Evolutionary conservation across 768 basidiomycete species (phyloP).

Genomic region (Boletus reticulatus): DNA sequence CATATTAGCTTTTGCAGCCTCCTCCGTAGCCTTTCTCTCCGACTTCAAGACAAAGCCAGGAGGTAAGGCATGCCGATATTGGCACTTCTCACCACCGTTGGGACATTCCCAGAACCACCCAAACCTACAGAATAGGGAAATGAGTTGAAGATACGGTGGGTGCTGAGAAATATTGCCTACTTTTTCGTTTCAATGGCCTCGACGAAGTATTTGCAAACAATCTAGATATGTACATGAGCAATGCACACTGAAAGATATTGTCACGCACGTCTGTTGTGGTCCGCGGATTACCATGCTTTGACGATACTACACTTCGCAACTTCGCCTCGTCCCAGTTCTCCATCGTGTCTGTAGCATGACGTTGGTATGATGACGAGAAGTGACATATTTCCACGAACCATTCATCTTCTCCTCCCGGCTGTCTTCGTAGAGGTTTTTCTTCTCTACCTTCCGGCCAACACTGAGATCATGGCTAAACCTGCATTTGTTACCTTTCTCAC

Average conservation of each 20-base stretch:
- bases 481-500: conserved; percentile 94
- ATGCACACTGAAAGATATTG: not conserved
- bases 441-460: conserved; percentile 88
- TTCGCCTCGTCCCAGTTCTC: conserved; percentile 97
- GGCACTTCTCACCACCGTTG: conserved; percentile 76
- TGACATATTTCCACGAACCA: conserved; percentile 44
- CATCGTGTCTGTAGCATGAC: conserved; percentile 76
- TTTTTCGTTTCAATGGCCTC: conserved; percentile 93
- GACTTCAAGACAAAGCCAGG: conserved; percentile 95
- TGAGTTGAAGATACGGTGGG: not conserved
- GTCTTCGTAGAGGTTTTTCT: conserved; percentile 94
- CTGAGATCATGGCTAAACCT: conserved; percentile 96
- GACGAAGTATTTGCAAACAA: conserved; percentile 97
- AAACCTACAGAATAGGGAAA: conserved; percentile 43
- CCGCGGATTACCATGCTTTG: conserved; percentile 86
- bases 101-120: conserved; percentile 98
- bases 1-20: conserved; percentile 81
- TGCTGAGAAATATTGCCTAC: conserved; percentile 31
- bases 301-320: conserved; percentile 79
- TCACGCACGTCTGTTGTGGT: conserved; percentile 83
- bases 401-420: conserved; percentile 72
- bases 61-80: conserved; percentile 93
- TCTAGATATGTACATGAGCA: conserved; percentile 44
- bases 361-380: not conserved
- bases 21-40: conserved; percentile 88